phyloP scores from a whole-genome alignment of 208 protist genomes.

The Crithidia bombi region DNA sequence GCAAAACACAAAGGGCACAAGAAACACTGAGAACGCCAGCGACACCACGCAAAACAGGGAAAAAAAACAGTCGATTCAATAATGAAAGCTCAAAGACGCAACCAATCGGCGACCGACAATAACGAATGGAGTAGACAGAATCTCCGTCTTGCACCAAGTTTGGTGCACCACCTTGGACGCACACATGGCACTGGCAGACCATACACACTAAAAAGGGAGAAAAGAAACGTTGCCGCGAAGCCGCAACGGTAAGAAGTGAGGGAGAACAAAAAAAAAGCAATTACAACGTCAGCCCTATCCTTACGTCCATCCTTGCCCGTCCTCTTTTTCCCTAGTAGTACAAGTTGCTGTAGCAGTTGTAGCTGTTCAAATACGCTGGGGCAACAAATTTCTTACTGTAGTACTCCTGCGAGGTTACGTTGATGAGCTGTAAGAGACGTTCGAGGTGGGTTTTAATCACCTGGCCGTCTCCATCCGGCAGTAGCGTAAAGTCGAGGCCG shows the following conservation, averaged over 20 bases:
- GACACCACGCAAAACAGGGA: too few relatives aligned
- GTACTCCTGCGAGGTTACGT: conserved; percentile 83
- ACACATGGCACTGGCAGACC: too few relatives aligned
- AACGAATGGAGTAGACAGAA: too few relatives aligned
- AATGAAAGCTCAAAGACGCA: too few relatives aligned
- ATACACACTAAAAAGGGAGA: too few relatives aligned
- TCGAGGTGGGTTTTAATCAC: conserved; percentile 79
- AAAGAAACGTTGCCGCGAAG: too few relatives aligned
- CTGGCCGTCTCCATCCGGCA: conserved; percentile 60
- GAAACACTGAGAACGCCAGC: too few relatives aligned
- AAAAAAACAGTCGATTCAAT: too few relatives aligned
- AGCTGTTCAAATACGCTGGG: conserved; percentile 50
- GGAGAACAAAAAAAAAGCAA: neutral
- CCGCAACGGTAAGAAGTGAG: neutral
- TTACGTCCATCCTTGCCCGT: too few relatives aligned
- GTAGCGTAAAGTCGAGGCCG: conserved; percentile 84
- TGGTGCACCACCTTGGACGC: too few relatives aligned
- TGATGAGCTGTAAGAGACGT: conserved; percentile 78
- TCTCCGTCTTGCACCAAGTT: too few relatives aligned
- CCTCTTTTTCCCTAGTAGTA: conserved; percentile 67
- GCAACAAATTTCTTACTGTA: conserved; percentile 79
- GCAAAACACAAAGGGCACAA: neutral
- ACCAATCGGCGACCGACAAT: too few relatives aligned
- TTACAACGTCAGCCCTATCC: neutral
- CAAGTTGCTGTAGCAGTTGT: conserved; percentile 63